Base-by-base conservation (phyloP, 2,329 filamentous ascomycete genomes). In the Bipolaris sorokiniana region DNA sequence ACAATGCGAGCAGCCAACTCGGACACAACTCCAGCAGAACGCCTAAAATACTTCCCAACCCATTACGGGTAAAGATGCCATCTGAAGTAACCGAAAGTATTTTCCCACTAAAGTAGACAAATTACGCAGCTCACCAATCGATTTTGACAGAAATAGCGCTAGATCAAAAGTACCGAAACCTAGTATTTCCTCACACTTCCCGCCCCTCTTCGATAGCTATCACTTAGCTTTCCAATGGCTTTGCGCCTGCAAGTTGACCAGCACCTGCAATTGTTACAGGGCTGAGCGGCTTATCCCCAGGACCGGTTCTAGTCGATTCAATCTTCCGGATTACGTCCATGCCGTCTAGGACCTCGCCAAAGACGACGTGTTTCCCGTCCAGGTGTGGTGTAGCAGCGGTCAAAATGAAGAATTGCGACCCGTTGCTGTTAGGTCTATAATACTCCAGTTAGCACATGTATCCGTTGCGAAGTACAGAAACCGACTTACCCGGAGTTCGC, bases 391-490 rank as follows among this genome's bases (percentile, higher is more conserved):
- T 92, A 79, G 96, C 96, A 77, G 97, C 95, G 0, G 93, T 97
- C 0, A 95, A 97, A 65, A 99, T 97, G 72, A 98, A 99, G 76
- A 99, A 99, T 75, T 99, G 95, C 71, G 90, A 95, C 10, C 90
- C 95, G 74, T 99, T 99, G 37, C 93, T 97, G 70, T 94, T 93
- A 0, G 92, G 92, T 0, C 95, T 57, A 4, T 3, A 3, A 2
- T 1, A 28, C 0, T 5, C 28, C 2, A 10, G 11, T 57, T 18
- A 57, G 49, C 18, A n/a, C 16, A 10, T 0, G 5, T 37, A n/a
- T 31, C 11, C 9, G 5, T 2, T 38, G 23, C 5, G 31, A 23
- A 20, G 16, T 28, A 15, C 26, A 23, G 36, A 13, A 4, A 11
- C 7, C 6, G 34, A 23, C 51, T 15, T 36, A 50, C 52, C 56